A percentile compares a stretch with the other conserved stretches of the same genome.
phyloP scores from a whole-genome alignment of 495 filamentous ascomycete species.

The Tuber calosporum region DNA sequence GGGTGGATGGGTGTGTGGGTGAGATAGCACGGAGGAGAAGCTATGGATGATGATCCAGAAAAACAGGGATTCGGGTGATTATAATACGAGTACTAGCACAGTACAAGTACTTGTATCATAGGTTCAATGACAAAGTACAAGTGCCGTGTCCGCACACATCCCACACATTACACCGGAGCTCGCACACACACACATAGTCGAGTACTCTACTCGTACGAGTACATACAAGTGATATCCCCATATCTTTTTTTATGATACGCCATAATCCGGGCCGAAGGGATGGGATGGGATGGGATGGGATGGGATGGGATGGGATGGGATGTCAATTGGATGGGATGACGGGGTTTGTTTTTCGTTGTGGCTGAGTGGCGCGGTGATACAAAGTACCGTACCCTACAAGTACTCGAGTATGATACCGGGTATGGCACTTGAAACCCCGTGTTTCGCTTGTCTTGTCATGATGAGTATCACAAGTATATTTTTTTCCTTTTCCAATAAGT shows the following conservation, averaged over 20 bases:
- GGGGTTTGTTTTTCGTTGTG: not conserved
- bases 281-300: no score
- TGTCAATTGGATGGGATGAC: no score
- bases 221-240: not conserved
- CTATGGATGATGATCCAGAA: not conserved
- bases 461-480: no score
- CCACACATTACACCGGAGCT: not conserved
- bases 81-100: no score
- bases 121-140: no score
- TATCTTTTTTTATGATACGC: not conserved
- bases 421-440: not conserved
- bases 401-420: no score
- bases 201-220: no score
- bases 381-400: no score
- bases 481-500: no score
- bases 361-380: not conserved
- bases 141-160: not conserved
- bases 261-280: not conserved
- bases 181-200: not conserved
- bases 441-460: not conserved
- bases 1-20: not conserved
- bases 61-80: constrained; percentile 1
- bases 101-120: no score
- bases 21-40: not conserved
- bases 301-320: no score